Evolutionary conservation across 2,329 filamentous ascomycete species (phyloP).

Genomic region (Coniochaeta ligniaria): DNA sequence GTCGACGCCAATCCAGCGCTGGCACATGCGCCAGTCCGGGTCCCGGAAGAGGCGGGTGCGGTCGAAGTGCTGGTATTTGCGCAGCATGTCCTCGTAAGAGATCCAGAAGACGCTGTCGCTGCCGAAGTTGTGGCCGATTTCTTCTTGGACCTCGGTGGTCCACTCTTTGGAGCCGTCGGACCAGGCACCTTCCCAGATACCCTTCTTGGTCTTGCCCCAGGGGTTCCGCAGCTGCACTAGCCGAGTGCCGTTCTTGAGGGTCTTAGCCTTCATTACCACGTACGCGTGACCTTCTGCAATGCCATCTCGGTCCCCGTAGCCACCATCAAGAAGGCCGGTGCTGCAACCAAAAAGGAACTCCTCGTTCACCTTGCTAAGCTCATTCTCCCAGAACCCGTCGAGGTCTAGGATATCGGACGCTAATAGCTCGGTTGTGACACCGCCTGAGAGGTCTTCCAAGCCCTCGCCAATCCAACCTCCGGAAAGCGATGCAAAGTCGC

Average conservation of each 20-base stretch:
- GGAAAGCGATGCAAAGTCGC: constrained; percentile 68
- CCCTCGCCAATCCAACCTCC: constrained; percentile 61
- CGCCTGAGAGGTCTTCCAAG: constrained; percentile 55
- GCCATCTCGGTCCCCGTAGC: constrained; percentile 43
- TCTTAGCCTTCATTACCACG: constrained; percentile 46
- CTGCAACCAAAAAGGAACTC: constrained; percentile 65
- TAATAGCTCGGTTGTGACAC: constrained; percentile 59
- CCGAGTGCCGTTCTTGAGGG: constrained; percentile 52
- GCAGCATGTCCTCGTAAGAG: constrained; percentile 50
- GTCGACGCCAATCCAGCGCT: constrained; percentile 29
- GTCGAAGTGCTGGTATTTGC: constrained; percentile 51
- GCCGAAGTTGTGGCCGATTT: constrained; percentile 66
- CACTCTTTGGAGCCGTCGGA: constrained; percentile 76
- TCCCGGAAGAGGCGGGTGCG: constrained; percentile 49
- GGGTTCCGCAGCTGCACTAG: constrained; percentile 65
- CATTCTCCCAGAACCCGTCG: constrained; percentile 71
- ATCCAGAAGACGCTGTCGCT: constrained; percentile 66
- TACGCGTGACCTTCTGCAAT: constrained; percentile 55
- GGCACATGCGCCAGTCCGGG: constrained; percentile 46
- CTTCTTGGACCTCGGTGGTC: constrained; percentile 71
- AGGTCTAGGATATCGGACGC: constrained; percentile 66
- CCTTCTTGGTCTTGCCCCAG: constrained; percentile 70
- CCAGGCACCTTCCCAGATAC: constrained; percentile 78
- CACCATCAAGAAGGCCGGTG: constrained; percentile 40
- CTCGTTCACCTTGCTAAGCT: constrained; percentile 70